phyloP scores from a whole-genome alignment of 108 stramenopile genomes.

The Parietichytrium sp. region DNA sequence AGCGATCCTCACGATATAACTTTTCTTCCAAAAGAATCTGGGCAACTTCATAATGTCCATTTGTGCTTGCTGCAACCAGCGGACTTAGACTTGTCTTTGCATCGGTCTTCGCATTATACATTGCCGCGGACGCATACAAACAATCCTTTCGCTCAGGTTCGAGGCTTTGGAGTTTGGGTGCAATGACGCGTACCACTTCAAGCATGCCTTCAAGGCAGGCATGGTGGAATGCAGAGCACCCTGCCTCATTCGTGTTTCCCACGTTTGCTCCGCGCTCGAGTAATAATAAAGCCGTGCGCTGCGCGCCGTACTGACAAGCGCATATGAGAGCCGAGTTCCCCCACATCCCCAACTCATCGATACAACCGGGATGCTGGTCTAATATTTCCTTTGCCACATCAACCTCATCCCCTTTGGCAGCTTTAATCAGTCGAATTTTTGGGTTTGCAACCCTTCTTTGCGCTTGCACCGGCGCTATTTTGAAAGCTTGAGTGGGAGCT shows the following conservation, averaged over 20 bases:
- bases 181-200: neutral
- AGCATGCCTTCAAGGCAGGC: neutral
- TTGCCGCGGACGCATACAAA: neutral
- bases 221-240: constrained; percentile 23
- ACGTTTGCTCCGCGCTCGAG: neutral
- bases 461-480: no score
- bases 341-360: neutral
- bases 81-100: neutral
- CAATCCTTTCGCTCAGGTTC: neutral
- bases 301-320: neutral
- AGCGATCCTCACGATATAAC: no score
- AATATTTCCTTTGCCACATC: no score
- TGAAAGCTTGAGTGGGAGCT: no score
- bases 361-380: neutral
- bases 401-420: no score
- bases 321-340: constrained; percentile 23
- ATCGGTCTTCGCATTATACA: constrained; percentile 1
- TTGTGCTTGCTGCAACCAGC: neutral
- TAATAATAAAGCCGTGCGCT: neutral
- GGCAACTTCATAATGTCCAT: neutral
- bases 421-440: no score
- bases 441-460: no score
- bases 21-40: no score
- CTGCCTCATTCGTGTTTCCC: neutral
- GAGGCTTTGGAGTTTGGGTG: neutral